Conservation (phyloP, 257 asterid species). For the Gynochthodes officinalis region DNA sequence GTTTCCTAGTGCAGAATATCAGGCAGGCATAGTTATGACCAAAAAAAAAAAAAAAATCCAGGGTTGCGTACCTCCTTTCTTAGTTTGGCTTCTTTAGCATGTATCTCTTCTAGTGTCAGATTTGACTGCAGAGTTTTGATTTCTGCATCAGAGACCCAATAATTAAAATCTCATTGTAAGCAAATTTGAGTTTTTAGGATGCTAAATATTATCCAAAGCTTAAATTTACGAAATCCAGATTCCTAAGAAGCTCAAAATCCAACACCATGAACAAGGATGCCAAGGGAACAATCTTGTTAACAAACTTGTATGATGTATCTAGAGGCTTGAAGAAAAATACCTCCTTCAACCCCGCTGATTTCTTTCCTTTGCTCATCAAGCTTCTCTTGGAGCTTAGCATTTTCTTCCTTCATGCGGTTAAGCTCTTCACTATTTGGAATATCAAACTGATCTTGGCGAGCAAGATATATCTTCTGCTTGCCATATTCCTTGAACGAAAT, state of each 20-base stretch:
- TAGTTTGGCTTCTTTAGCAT: slow-evolving; percentile 43
- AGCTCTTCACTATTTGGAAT: slow-evolving; percentile 89
- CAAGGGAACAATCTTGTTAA: neutral
- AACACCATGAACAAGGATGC: neutral
- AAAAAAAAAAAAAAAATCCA: neutral
- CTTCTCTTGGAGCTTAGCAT: slow-evolving; percentile 63
- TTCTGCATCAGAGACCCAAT: slow-evolving; percentile 42
- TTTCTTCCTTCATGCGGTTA: slow-evolving; percentile 73
- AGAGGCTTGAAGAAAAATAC: slow-evolving; percentile 29
- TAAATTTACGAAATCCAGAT: neutral
- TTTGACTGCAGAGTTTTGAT: slow-evolving; percentile 80
- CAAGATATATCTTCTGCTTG: slow-evolving; percentile 90
- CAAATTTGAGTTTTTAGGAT: neutral
- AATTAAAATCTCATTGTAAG: neutral
- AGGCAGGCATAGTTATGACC: neutral
- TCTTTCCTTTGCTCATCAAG: slow-evolving; percentile 56
- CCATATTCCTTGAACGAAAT: slow-evolving; percentile 85
- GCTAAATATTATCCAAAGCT: neutral
- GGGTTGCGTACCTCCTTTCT: slow-evolving; percentile 54
- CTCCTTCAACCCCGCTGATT: slow-evolving; percentile 66
- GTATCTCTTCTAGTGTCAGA: slow-evolving; percentile 78
- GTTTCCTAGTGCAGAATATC: slow-evolving; percentile 11
- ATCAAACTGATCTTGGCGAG: slow-evolving; percentile 91
- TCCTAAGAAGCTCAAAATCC: neutral
- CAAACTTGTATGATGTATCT: neutral